Percentiles rank a stretch among this genome's conserved stretches.
These are phyloP conservation scores for Leccinum subtestaceum DNA, from an alignment of 768 basidiomycete species.

Conservation along the genomic window DNA sequence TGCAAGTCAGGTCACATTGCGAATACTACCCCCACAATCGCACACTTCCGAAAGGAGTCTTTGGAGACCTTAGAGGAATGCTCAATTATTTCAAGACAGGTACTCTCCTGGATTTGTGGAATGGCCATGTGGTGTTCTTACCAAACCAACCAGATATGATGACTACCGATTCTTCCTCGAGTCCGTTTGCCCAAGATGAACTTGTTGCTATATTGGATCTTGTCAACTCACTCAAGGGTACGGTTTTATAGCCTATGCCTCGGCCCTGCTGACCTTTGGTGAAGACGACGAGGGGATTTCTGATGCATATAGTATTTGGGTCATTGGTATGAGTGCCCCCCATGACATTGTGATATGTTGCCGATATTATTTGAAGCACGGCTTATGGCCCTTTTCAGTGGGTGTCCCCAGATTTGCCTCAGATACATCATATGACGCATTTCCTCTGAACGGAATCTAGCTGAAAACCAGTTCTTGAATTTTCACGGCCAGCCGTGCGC, in stretches of 20 bases:
- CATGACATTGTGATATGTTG: background rate
- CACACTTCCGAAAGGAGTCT: conserved; percentile 1
- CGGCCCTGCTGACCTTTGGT: background rate
- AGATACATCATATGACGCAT: background rate
- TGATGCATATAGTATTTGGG: conserved; percentile 9
- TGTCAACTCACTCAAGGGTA: conserved; percentile 15
- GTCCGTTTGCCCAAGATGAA: conserved; percentile 14
- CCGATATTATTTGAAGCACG: conserved; percentile 9
- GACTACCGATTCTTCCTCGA: conserved; percentile 18
- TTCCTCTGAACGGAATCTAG: background rate
- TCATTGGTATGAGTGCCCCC: conserved; percentile 6
- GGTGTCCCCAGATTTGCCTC: background rate
- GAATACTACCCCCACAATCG: conserved; percentile 14
- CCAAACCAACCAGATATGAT: conserved; percentile 6
- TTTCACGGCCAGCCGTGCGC: conserved; percentile 13
- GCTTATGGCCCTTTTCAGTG: conserved; percentile 14
- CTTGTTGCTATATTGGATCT: conserved; percentile 13
- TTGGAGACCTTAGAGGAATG: conserved; percentile 14
- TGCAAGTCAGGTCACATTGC: conserved; percentile 13
- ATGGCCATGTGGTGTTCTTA: background rate
- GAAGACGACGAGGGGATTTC: conserved; percentile 2
- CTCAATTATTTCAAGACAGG: conserved; percentile 15
- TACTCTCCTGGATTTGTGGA: background rate
- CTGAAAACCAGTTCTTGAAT: conserved; percentile 14
- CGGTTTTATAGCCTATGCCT: background rate